phyloP scores from a whole-genome alignment of 805 yeast species.

The Saccharomycopsis lassenensis region DNA sequence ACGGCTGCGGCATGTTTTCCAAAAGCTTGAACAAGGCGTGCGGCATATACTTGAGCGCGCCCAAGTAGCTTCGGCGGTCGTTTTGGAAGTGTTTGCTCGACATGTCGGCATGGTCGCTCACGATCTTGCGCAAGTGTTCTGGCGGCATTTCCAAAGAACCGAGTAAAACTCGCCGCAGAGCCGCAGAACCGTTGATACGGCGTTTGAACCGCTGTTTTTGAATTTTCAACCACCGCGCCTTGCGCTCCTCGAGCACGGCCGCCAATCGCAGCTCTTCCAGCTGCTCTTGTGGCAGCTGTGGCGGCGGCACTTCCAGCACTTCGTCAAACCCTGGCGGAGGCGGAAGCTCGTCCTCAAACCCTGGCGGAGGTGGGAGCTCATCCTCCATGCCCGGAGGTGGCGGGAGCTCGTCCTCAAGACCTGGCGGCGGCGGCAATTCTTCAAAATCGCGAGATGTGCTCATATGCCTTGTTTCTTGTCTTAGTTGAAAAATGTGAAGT shows the following conservation, averaged over 20 bases:
- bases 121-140: conserved; percentile 78
- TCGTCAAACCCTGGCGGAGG: conserved; percentile 13
- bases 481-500: no score
- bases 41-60: conserved; percentile 90
- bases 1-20: conserved; percentile 97
- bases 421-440: conserved; percentile 26
- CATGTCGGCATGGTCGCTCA: conserved; percentile 77
- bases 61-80: conserved; percentile 79
- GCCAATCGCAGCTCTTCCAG: conserved; percentile 4
- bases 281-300: conserved; percentile 16
- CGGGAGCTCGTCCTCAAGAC: conserved; percentile 18
- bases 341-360: conserved; percentile 7
- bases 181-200: conserved; percentile 49
- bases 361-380: conserved; percentile 18
- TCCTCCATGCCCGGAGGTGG: conserved; percentile 24
- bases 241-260: conserved; percentile 21
- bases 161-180: no score
- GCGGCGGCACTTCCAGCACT: conserved; percentile 24
- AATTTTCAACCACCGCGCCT: conserved; percentile 33
- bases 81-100: conserved; percentile 66
- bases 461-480: no score
- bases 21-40: conserved; percentile 83
- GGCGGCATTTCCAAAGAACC: conserved; percentile 97
- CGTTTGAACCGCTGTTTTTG: conserved; percentile 23
- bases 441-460: no score